A percentile compares a stretch with the other conserved stretches of the same genome.
phyloP scores from a whole-genome alignment of 2,329 filamentous ascomycete genomes.

The Eurotiales sp. region DNA sequence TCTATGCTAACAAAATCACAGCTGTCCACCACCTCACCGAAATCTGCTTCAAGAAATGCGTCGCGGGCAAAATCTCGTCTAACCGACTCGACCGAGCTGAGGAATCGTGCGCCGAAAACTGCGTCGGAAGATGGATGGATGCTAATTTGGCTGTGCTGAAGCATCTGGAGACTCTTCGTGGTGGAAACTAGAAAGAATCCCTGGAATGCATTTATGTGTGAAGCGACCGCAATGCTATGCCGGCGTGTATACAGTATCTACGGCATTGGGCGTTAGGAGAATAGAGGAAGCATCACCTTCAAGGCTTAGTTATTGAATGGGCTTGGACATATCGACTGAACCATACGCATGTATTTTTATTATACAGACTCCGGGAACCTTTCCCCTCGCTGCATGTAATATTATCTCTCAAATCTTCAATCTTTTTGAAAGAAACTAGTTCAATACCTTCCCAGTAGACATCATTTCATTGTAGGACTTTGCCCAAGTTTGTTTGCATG shows the following conservation, averaged over 20 bases:
- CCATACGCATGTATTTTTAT: not conserved
- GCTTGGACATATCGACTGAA: not conserved
- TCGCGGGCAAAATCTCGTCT: slow-evolving; percentile 68
- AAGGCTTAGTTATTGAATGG: not conserved
- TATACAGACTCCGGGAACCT: not conserved
- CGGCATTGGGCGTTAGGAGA: not conserved
- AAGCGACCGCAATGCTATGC: not conserved
- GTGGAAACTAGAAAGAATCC: slow-evolving; percentile 14
- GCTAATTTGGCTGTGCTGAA: slow-evolving; percentile 79
- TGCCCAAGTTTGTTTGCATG: too few species aligned
- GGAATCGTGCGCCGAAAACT: slow-evolving; percentile 83
- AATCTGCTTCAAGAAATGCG: slow-evolving; percentile 92
- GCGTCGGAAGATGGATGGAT: slow-evolving; percentile 91
- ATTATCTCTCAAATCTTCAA: not conserved
- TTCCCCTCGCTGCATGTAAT: not conserved
- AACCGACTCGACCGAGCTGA: slow-evolving; percentile 72
- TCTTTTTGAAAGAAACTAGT: not conserved
- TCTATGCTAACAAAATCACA: slow-evolving; percentile 23
- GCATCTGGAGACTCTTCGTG: slow-evolving; percentile 68
- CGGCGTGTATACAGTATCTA: too few species aligned
- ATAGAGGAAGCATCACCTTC: too few species aligned
- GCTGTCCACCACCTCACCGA: slow-evolving; percentile 67
- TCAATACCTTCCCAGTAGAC: not conserved
- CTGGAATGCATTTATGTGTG: not conserved
- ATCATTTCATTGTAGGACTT: not conserved